A percentile compares a stretch with the other conserved stretches of the same genome.
Conservation (phyloP, 2,329 filamentous ascomycete genomes). For the Knoxdaviesia proteae region DNA sequence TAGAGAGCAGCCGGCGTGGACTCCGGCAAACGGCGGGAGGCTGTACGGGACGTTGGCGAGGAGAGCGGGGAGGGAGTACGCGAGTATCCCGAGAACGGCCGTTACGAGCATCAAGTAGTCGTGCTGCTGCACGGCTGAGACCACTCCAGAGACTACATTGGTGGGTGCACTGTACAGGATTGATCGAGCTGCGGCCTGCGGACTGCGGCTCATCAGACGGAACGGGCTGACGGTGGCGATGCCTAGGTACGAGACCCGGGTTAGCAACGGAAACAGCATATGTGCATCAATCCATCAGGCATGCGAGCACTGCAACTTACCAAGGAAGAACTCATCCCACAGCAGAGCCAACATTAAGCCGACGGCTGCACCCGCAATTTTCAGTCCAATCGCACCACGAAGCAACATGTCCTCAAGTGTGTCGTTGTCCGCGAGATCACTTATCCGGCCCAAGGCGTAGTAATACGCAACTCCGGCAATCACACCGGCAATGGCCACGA, state of each 20-base stretch:
- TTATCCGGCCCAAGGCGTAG: too few relatives aligned
- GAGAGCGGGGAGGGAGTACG: constrained; percentile 2
- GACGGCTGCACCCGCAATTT: too few relatives aligned
- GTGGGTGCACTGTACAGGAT: constrained; percentile 3
- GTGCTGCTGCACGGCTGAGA: constrained; percentile 1
- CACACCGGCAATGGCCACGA: too few relatives aligned
- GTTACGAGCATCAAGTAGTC: not conserved
- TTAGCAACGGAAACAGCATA: too few relatives aligned
- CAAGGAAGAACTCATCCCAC: too few relatives aligned
- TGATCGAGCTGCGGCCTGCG: constrained; percentile 1
- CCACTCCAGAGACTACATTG: constrained; percentile 3
- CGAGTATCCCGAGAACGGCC: not conserved
- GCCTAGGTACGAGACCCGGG: not conserved
- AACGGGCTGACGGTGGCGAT: constrained; percentile 8
- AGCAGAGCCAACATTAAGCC: too few relatives aligned
- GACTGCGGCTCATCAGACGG: constrained; percentile 6
- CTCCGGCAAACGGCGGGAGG: not conserved
- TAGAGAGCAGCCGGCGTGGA: constrained; percentile 1
- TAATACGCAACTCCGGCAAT: too few relatives aligned
- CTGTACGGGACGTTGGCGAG: constrained; percentile 3
- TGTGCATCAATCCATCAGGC: too few relatives aligned
- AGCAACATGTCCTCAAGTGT: too few relatives aligned
- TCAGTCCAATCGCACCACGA: too few relatives aligned
- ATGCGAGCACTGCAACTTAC: too few relatives aligned
- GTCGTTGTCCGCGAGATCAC: too few relatives aligned